Conservation (phyloP, 2,329 filamentous ascomycete species). For the Alternaria metachromatica region DNA sequence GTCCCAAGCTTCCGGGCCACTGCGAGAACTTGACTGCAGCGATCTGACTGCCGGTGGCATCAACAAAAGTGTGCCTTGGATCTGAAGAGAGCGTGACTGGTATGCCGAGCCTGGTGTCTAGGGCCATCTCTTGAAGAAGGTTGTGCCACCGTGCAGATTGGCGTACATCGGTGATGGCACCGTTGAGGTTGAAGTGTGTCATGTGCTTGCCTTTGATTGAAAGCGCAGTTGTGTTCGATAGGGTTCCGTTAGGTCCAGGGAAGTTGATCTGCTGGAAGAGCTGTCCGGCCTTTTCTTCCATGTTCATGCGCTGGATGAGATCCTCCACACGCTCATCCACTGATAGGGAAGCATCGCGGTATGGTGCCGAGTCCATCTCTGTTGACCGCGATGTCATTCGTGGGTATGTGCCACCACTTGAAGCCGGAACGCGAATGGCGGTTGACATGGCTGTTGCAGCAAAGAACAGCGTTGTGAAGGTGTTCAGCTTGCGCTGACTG, state of each 20-base stretch:
- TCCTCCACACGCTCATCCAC: constrained; percentile 58
- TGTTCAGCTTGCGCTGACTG: constrained; percentile 17
- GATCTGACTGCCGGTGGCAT: constrained; percentile 54
- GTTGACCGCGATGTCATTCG: constrained; percentile 7
- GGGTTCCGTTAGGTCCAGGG: constrained; percentile 42
- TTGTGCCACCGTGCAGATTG: constrained; percentile 52
- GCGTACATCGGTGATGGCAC: constrained; percentile 51
- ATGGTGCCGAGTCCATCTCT: constrained; percentile 31
- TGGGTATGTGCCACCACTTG: constrained; percentile 1
- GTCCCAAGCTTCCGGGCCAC: constrained; percentile 60
- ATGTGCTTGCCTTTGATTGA: constrained; percentile 47
- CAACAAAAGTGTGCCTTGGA: constrained; percentile 55
- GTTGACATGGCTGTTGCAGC: constrained; percentile 22
- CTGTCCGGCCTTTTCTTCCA: constrained; percentile 59
- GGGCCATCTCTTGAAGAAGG: constrained; percentile 51
- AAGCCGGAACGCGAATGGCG: constrained; percentile 13
- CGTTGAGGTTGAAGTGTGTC: constrained; percentile 58
- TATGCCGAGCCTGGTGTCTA: constrained; percentile 58
- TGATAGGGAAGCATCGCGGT: constrained; percentile 48
- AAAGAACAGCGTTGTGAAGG: constrained; percentile 20
- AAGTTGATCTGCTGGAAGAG: constrained; percentile 53
- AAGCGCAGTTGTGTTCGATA: constrained; percentile 42
- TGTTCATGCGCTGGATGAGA: constrained; percentile 54
- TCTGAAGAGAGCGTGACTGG: constrained; percentile 59
- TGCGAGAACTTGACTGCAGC: constrained; percentile 55